phyloP scores from a whole-genome alignment of 148 eudicot species.

The Nyssa sinensis region DNA sequence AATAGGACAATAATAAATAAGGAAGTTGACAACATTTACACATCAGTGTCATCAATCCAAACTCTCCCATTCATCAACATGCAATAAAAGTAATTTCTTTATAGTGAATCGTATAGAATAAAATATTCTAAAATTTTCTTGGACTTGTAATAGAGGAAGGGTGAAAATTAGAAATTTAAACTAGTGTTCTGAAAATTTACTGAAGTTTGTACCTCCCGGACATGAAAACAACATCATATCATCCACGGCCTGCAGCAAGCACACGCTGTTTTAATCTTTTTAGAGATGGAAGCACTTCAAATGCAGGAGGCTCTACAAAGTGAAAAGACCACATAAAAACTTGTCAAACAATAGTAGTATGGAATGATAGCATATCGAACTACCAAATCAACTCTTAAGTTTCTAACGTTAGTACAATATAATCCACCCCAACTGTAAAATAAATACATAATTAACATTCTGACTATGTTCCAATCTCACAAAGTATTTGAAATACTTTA shows the following conservation, averaged over 20 bases:
- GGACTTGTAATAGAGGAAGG: background rate
- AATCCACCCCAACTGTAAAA: background rate
- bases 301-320: conserved; percentile 90
- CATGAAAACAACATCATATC: conserved; percentile 96
- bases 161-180: background rate
- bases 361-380: background rate
- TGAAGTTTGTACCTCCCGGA: conserved; percentile 74
- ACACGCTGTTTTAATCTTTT: conserved; percentile 80
- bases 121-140: background rate
- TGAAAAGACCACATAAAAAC: conserved; percentile 8
- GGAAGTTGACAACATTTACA: background rate
- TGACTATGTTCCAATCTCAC: background rate
- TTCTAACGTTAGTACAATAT: background rate
- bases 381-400: background rate
- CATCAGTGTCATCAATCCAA: background rate
- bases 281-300: conserved; percentile 92
- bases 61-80: background rate
- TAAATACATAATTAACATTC: background rate
- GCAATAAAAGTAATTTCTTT: background rate
- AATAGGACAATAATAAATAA: too few relatives aligned
- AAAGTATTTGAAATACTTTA: background rate
- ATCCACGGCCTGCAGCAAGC: conserved; percentile 84
- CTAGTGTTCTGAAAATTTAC: background rate
- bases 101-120: background rate
- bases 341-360: background rate